Evolutionary conservation across 192 early-diverging fungal species (phyloP).

Genomic region (Chytriomyces confervae): DNA sequence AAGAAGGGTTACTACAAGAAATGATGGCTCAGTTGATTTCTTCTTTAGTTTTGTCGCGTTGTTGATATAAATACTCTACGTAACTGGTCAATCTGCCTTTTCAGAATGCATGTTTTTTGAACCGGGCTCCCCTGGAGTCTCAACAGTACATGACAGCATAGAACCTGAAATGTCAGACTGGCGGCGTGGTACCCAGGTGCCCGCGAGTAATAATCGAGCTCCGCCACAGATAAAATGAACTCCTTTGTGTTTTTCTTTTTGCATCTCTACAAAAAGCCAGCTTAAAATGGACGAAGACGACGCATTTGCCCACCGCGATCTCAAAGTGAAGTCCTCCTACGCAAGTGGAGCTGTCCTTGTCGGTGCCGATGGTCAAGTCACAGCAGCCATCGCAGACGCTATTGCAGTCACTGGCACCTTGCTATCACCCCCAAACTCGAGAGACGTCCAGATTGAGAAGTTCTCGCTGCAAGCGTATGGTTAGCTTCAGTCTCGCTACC

Average conservation of each 20-base stretch:
- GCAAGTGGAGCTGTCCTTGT: slow-evolving; percentile 36
- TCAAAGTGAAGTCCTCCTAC: slow-evolving; percentile 32
- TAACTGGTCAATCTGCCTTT: too few species aligned
- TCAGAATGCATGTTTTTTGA: too few species aligned
- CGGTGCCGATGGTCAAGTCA: neutral
- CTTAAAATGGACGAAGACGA: neutral
- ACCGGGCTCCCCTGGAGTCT: too few species aligned
- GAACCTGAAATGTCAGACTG: neutral
- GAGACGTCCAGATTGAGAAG: slow-evolving; percentile 88
- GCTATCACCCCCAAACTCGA: slow-evolving; percentile 82
- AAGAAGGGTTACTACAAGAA: too few species aligned
- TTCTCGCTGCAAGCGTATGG: slow-evolving; percentile 80
- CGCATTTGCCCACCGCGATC: slow-evolving; percentile 21
- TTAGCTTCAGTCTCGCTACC: neutral
- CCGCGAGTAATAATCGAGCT: neutral
- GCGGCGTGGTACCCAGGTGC: neutral
- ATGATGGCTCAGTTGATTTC: too few species aligned
- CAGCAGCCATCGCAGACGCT: slow-evolving; percentile 14
- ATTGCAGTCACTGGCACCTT: slow-evolving; percentile 83
- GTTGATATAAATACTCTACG: too few species aligned
- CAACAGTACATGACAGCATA: too few species aligned
- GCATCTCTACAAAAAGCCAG: neutral
- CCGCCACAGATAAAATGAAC: neutral
- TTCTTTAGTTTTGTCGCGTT: too few species aligned
- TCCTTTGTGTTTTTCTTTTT: slow-evolving; percentile 30